Conservation (phyloP, 1,139 yeast species). For the Yamadazyma taylorii region DNA sequence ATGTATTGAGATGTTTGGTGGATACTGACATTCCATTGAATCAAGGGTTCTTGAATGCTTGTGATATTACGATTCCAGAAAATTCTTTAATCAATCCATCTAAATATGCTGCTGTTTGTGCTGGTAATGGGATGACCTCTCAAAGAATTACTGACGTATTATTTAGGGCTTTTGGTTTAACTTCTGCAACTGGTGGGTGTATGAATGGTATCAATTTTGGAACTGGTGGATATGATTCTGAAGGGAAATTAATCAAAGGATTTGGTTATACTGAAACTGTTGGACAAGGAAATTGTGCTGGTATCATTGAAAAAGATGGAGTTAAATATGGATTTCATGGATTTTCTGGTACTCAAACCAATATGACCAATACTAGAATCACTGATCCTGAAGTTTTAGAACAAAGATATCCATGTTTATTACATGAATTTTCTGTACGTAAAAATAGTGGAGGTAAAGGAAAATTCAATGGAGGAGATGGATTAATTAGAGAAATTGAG, state of each 20-base stretch:
- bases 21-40: constrained; percentile 47
- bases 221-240: constrained; percentile 35
- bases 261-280: constrained; percentile 51
- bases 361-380: constrained; percentile 45
- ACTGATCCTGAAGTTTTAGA: constrained; percentile 41
- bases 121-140: constrained; percentile 50
- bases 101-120: constrained; percentile 46
- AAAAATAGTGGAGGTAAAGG: constrained; percentile 36
- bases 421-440: constrained; percentile 28
- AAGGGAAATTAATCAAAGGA: constrained; percentile 38
- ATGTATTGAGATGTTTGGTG: constrained; percentile 43
- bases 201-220: constrained; percentile 48
- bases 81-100: constrained; percentile 40
- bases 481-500: constrained; percentile 23
- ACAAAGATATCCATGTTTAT: constrained; percentile 32
- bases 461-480: constrained; percentile 34
- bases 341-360: constrained; percentile 44
- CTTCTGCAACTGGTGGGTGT: constrained; percentile 41
- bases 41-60: constrained; percentile 46
- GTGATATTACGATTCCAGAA: constrained; percentile 38
- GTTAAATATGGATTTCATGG: constrained; percentile 31
- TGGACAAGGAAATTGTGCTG: constrained; percentile 49
- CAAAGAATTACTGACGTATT: constrained; percentile 37
- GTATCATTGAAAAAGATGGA: constrained; percentile 26
- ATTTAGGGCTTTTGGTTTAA: constrained; percentile 41